A percentile compares a stretch with the other conserved stretches of the same genome.
These are phyloP conservation scores for Benincasa hispida DNA, from an alignment of 306 rosid genomes.

Conservation along the genomic window DNA sequence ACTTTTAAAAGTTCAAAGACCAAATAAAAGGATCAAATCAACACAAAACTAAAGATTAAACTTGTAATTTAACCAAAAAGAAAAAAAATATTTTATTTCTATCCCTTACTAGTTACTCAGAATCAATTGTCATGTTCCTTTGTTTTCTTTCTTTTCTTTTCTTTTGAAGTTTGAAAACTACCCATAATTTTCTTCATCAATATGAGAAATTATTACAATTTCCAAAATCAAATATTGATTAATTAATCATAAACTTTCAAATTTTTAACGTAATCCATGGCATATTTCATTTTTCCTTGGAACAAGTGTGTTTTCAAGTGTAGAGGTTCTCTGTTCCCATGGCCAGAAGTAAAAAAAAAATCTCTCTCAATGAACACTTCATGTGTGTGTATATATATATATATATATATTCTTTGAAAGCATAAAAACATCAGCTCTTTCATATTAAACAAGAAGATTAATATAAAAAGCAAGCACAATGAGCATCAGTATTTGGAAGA, in stretches of 20 bases:
- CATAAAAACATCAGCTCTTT: not conserved
- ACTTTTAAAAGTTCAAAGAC: not conserved
- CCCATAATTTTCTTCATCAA: not conserved
- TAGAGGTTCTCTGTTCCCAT: not conserved
- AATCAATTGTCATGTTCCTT: not conserved
- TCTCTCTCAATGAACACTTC: not conserved
- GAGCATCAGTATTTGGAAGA: not conserved
- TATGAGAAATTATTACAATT: not conserved
- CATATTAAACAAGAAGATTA: slow-evolving; percentile 5
- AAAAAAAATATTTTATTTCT: not conserved
- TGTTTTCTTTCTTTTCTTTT: not conserved
- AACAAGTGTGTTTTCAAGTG: not conserved
- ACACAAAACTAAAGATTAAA: no score
- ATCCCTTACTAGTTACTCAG: not conserved
- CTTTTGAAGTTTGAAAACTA: not conserved
- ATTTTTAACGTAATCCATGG: not conserved
- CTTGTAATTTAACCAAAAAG: no score
- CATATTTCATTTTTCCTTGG: not conserved
- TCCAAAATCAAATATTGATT: not conserved
- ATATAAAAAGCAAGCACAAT: not conserved
- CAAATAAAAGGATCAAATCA: no score
- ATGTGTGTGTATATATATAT: not conserved
- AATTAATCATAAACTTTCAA: not conserved
- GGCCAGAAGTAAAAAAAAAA: not conserved
- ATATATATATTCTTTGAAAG: not conserved